Conservation (phyloP, 306 rosid genomes). For the Pachyrhizus erosus region DNA sequence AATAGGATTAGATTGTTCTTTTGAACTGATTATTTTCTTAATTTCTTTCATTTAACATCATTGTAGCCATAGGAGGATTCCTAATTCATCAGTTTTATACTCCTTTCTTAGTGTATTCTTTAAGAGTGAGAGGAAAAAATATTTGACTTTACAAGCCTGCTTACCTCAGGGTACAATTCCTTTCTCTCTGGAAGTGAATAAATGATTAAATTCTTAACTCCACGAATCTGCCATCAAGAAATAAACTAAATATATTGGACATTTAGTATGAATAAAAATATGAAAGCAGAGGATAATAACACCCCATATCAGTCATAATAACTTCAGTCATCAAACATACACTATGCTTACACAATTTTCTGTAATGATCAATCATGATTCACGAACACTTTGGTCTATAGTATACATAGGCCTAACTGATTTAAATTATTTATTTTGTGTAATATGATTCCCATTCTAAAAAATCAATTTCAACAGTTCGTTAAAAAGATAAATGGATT, state of each 20-base stretch:
- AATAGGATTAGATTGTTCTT: not conserved
- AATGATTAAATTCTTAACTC: conserved; percentile 72
- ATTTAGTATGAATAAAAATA: conserved; percentile 15
- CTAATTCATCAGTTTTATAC: not conserved
- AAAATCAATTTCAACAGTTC: not conserved
- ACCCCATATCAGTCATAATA: not conserved
- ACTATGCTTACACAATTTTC: not conserved
- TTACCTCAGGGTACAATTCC: conserved; percentile 93
- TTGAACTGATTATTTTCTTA: not conserved
- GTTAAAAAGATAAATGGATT: not conserved
- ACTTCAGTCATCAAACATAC: not conserved
- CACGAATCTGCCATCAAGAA: conserved; percentile 71
- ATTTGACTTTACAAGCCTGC: conserved; percentile 34
- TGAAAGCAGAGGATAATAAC: not conserved
- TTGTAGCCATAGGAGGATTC: not conserved
- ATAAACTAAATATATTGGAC: conserved; percentile 36
- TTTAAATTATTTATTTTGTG: not conserved
- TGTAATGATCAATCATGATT: not conserved
- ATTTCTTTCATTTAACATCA: not conserved
- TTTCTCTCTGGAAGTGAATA: conserved; percentile 92
- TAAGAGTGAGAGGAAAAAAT: not conserved
- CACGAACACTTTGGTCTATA: not conserved
- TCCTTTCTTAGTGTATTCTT: not conserved
- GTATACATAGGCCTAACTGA: not conserved
- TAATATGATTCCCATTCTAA: conserved; percentile 4